phyloP scores from a whole-genome alignment of 2,329 filamentous ascomycete genomes.

The Epichloe sibirici region DNA sequence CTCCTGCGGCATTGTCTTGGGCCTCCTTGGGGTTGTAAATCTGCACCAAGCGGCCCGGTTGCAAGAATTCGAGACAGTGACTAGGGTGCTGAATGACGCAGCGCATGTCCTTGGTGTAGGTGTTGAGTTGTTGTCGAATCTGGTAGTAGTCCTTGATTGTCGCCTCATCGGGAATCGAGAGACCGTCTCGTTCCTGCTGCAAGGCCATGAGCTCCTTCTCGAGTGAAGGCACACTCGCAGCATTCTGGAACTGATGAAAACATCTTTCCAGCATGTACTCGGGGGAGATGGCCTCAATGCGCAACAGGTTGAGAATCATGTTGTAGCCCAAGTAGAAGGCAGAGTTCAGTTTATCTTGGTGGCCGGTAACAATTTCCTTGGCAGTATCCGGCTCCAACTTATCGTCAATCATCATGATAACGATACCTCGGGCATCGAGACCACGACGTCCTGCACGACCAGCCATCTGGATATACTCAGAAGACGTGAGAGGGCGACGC shows the following conservation, averaged over 20 bases:
- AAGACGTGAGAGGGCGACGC: constrained; percentile 76
- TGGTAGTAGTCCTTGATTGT: constrained; percentile 93
- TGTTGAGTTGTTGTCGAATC: constrained; percentile 69
- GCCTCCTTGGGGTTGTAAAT: constrained; percentile 57
- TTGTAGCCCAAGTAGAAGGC: constrained; percentile 98
- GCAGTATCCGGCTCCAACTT: constrained; percentile 92
- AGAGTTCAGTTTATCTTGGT: constrained; percentile 94
- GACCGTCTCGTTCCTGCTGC: constrained; percentile 59
- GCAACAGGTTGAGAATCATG: constrained; percentile 93
- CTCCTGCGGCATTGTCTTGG: constrained; percentile 24
- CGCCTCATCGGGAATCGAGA: constrained; percentile 73
- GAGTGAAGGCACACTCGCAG: constrained; percentile 68
- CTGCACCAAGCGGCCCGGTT: constrained; percentile 75
- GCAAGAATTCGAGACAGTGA: constrained; percentile 73
- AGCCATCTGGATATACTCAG: constrained; percentile 98
- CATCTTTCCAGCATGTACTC: constrained; percentile 98
- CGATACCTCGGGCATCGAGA: constrained; percentile 92
- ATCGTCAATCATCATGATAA: constrained; percentile 99
- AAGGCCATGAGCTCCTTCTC: constrained; percentile 74
- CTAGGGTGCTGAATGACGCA: constrained; percentile 84
- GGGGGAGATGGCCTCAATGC: constrained; percentile 97
- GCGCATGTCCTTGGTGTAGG: constrained; percentile 80
- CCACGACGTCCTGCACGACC: constrained; percentile 93
- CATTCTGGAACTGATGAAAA: constrained; percentile 97
- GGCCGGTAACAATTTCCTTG: constrained; percentile 88